Evolutionary conservation across 768 basidiomycete genomes (phyloP), one percentile per base, ranked within the genome.

Genomic region (Saitozyma sp.): DNA sequence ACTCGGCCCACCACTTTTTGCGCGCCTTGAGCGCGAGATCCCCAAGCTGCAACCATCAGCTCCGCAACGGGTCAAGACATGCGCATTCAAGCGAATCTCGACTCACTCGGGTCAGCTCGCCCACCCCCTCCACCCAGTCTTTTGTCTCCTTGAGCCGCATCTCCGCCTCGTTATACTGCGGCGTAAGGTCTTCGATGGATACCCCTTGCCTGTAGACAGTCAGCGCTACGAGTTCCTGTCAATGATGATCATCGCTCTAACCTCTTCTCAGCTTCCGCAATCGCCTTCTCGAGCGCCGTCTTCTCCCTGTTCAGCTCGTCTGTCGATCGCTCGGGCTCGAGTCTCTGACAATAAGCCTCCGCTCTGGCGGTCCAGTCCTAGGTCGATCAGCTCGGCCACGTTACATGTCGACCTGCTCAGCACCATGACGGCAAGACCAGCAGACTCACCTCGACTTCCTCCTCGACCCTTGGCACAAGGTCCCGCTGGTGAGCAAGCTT

Each of bases 1-100:
- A 94, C 59, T 90, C 87, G 59, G 89, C 85, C 94, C 95, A 97
- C 69, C 85, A 86, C 16, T 81, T 77, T 58, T 88, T 79, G 19
- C 94, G 90, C 13, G 82, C 73, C 19, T 84, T 78, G 45, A 93
- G 83, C 0, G 92, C 89, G 6, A 83, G 75, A 67, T 83, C 85
- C 53, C 95, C 83, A 29, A 85, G 84, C 91, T 94, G 59, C 4
- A 42, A 58, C 6, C 45, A 29, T 61, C 55, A 48, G 29, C 29
- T 29, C 29, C 29, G 2, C 2, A 2, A 29, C 29, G 29, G 5
- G 29, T 2, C 29, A 29, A 29, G 29, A 29, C 29, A 29, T 29
- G 29, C 29, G 29, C 5, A 29, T 29, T 5, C 29, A 29, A 2
- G 46, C 19, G 40, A 29, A 2, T 29, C 14, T 48, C 46, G 14